phyloP scores from a whole-genome alignment of 495 filamentous ascomycete species.

The Talaromyces borbonicus region DNA sequence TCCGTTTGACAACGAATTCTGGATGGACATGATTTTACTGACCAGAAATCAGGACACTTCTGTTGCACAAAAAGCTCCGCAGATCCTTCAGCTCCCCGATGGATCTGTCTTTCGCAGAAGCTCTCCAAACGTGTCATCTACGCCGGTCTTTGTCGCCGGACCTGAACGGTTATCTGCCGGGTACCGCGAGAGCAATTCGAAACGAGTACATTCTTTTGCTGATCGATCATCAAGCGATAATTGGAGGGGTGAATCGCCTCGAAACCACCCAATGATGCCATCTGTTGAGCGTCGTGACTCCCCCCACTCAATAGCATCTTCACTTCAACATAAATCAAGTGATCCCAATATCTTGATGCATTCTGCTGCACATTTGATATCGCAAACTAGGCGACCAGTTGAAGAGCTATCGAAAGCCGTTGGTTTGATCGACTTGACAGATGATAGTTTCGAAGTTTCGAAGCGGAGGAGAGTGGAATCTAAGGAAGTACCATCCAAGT shows the following conservation, averaged over 20 bases:
- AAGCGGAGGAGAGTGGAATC: slow-evolving; percentile 6
- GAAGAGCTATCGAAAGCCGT: slow-evolving; percentile 7
- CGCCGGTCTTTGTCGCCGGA: slow-evolving; percentile 30
- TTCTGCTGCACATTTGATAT: not conserved
- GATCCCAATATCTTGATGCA: not conserved
- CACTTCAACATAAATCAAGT: not conserved
- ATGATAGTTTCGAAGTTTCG: not conserved
- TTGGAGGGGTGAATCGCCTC: slow-evolving; percentile 14
- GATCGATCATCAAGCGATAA: slow-evolving; percentile 10
- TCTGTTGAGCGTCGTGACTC: slow-evolving; percentile 30
- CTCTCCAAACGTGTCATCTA: slow-evolving; percentile 14
- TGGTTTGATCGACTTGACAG: slow-evolving; percentile 6
- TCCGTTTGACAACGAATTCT: not conserved
- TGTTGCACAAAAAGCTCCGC: slow-evolving; percentile 6
- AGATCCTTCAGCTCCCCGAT: slow-evolving; percentile 12
- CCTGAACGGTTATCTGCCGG: slow-evolving; percentile 17
- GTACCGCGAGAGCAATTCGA: slow-evolving; percentile 9
- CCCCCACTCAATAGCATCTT: not conserved
- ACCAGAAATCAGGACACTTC: not conserved
- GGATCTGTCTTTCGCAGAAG: slow-evolving; percentile 11
- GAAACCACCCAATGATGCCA: slow-evolving; percentile 25
- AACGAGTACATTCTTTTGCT: slow-evolving; percentile 13
- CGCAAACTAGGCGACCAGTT: slow-evolving; percentile 1
- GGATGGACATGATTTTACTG: not conserved
- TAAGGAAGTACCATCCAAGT: not conserved